These are phyloP conservation scores for Wallacemonas sp. DNA, from an alignment of 208 protist genomes.

Conservation along the genomic window DNA sequence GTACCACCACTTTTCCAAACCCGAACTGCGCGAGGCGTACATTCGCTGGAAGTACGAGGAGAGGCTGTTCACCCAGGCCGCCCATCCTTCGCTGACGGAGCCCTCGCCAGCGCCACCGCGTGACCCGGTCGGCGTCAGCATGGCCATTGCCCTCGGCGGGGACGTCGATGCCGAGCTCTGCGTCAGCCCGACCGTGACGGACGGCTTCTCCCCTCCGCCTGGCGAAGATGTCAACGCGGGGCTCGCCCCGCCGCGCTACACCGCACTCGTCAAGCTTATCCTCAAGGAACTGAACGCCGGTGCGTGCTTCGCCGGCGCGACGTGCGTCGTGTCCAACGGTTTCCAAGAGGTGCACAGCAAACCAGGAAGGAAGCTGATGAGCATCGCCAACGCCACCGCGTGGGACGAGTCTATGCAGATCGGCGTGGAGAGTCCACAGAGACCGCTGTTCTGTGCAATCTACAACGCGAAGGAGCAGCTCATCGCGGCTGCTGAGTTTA, in stretches of 20 bases:
- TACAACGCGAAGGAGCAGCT: conserved; percentile 45
- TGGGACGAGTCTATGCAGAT: conserved; percentile 78
- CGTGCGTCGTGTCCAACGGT: conserved; percentile 70
- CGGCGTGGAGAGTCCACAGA: conserved; percentile 35
- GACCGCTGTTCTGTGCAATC: conserved; percentile 57
- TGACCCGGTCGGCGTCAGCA: conserved; percentile 21
- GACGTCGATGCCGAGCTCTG: neutral
- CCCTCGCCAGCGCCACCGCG: conserved; percentile 14
- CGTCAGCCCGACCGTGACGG: neutral
- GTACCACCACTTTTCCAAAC: conserved; percentile 25
- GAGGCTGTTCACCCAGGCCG: conserved; percentile 42
- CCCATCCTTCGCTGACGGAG: conserved; percentile 22
- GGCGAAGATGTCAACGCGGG: conserved; percentile 11
- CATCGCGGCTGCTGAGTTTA: conserved; percentile 46
- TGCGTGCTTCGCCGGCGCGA: conserved; percentile 31
- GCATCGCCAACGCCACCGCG: conserved; percentile 34
- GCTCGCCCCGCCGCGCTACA: conserved; percentile 55
- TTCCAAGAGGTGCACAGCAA: conserved; percentile 71
- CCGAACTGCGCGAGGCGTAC: conserved; percentile 52
- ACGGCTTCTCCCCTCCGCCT: conserved; percentile 10
- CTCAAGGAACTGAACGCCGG: conserved; percentile 57
- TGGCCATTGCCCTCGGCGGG: neutral
- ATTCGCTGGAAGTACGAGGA: conserved; percentile 69
- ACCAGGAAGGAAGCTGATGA: conserved; percentile 32
- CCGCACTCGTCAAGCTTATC: conserved; percentile 47